Conservation (phyloP, 257 asterid species). For the Apocynum venetum region DNA sequence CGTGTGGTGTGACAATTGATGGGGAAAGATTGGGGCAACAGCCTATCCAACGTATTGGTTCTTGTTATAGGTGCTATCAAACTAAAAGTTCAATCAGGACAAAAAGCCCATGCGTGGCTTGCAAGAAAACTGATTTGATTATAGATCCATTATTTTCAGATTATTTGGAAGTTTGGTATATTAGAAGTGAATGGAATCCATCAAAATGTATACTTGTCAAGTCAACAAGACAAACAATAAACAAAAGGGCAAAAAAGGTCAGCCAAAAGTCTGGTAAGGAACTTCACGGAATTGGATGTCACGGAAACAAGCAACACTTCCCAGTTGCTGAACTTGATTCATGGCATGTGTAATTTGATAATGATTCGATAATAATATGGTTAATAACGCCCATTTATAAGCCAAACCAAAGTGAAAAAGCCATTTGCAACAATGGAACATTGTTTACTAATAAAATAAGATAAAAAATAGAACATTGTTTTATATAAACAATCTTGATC, state of each 20-base stretch:
- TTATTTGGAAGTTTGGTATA: not conserved
- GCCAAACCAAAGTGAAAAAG: not conserved
- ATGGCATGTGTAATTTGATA: not conserved
- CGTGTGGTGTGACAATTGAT: not conserved
- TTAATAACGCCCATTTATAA: not conserved
- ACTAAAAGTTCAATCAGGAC: not conserved
- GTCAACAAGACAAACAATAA: not conserved
- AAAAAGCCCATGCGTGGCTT: not conserved
- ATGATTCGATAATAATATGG: not conserved
- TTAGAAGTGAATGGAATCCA: not conserved
- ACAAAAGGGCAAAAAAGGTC: not conserved
- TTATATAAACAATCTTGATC: not conserved
- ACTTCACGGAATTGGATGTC: not conserved
- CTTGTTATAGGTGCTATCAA: not conserved
- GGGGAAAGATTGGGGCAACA: not conserved
- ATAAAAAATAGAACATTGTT: too few relatives aligned
- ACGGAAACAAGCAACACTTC: not conserved
- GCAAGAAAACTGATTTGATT: not conserved
- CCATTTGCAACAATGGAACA: not conserved
- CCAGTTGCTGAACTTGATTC: not conserved
- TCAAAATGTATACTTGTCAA: not conserved
- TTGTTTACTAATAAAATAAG: not conserved
- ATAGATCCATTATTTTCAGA: not conserved
- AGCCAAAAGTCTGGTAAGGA: not conserved
- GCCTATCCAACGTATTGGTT: not conserved